A percentile compares a stretch with the other conserved stretches of the same genome.
Conservation (phyloP, 108 stramenopile species). For the Nitzschia sp. region DNA sequence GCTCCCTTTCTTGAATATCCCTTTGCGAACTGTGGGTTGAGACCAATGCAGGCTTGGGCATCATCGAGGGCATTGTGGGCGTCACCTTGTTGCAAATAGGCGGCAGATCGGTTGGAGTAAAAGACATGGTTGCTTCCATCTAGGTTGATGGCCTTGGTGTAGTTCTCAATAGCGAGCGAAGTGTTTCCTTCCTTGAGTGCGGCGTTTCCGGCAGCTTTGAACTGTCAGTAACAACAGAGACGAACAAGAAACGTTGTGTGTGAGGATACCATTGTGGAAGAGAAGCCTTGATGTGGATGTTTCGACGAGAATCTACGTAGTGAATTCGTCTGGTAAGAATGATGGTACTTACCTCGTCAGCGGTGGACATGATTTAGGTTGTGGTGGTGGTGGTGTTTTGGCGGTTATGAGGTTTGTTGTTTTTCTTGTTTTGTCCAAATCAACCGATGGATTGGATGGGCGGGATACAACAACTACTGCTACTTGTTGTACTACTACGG, state of each 20-base stretch:
- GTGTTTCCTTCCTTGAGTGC: slow-evolving; percentile 88
- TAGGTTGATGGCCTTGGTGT: slow-evolving; percentile 93
- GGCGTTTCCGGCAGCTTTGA: slow-evolving; percentile 87
- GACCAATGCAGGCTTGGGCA: slow-evolving; percentile 88
- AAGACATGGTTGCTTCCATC: slow-evolving; percentile 95
- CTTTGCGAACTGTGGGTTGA: slow-evolving; percentile 88
- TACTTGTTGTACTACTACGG: too few species aligned
- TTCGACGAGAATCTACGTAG: too few species aligned
- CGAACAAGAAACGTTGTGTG: not conserved
- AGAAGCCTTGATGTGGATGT: not conserved
- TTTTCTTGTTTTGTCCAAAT: too few species aligned
- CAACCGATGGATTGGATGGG: too few species aligned
- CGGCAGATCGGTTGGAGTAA: slow-evolving; percentile 96
- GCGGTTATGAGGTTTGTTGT: too few species aligned
- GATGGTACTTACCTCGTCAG: too few species aligned
- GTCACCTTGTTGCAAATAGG: slow-evolving; percentile 90
- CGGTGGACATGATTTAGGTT: too few species aligned
- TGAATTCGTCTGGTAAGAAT: too few species aligned
- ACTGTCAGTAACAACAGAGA: slow-evolving; percentile 38
- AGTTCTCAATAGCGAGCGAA: slow-evolving; percentile 91
- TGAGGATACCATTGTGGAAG: not conserved
- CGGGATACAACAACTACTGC: too few species aligned
- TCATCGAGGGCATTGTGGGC: slow-evolving; percentile 94
- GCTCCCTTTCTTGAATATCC: slow-evolving; percentile 92
- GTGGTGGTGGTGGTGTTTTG: too few species aligned